Conservation (phyloP, 2,329 filamentous ascomycete species). For the Myriosclerotinia duriaeana region DNA sequence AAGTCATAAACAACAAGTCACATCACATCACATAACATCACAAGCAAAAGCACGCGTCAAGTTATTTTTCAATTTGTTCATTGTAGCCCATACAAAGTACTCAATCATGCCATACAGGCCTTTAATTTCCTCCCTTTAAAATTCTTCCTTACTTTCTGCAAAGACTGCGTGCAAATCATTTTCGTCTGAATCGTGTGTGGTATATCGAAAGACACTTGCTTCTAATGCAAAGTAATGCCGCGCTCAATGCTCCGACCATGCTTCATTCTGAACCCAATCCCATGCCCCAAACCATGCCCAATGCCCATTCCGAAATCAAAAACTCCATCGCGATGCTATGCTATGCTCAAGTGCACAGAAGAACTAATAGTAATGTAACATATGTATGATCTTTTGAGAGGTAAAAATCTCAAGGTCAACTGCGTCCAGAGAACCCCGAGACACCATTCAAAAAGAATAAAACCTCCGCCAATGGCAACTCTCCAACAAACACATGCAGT, state of each 20-base stretch:
- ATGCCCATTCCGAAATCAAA: neutral
- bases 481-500: neutral
- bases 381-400: neutral
- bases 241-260: neutral
- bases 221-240: neutral
- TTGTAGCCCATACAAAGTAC: neutral
- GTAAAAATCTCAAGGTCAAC: neutral
- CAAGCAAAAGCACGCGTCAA: neutral
- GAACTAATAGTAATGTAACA: neutral
- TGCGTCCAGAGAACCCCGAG: constrained; percentile 6
- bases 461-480: neutral
- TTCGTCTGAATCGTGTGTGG: neutral
- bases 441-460: neutral
- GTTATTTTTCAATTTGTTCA: neutral
- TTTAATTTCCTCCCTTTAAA: neutral
- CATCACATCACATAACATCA: neutral
- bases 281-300: neutral
- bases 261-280: neutral
- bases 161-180: neutral
- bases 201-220: neutral
- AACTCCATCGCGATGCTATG: neutral
- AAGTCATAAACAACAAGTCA: neutral
- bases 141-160: neutral
- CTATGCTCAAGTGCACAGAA: neutral
- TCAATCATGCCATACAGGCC: neutral